phyloP scores from a whole-genome alignment of 129 eudicot genomes.

The Oenanthe sinensis region DNA sequence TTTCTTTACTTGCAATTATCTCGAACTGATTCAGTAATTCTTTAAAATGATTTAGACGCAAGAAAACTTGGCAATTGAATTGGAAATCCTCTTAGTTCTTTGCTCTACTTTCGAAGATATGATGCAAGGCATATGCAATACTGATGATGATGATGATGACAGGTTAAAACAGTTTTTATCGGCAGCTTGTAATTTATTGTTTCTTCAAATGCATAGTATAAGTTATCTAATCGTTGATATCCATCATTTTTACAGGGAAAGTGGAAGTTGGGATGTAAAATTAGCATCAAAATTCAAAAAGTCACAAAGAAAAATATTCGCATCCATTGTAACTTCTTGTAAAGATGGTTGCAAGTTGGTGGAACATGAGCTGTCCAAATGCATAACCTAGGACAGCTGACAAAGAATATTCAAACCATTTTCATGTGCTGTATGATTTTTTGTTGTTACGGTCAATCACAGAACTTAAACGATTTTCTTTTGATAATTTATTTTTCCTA shows the following conservation, averaged over 20 bases:
- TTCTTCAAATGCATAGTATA: background rate
- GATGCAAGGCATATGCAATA: constrained; percentile 45
- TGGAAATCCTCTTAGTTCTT: constrained; percentile 55
- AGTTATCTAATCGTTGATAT: background rate
- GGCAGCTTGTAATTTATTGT: background rate
- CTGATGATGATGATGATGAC: constrained; percentile 22
- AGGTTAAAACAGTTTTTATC: constrained; percentile 28
- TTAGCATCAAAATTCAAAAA: constrained; percentile 55
- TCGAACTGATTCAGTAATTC: background rate
- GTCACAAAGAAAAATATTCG: constrained; percentile 46
- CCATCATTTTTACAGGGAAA: constrained; percentile 35
- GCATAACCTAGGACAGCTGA: constrained; percentile 9
- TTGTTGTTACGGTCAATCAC: background rate
- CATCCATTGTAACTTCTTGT: constrained; percentile 56
- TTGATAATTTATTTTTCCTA: no score
- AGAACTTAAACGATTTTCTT: background rate
- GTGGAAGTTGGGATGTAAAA: constrained; percentile 61
- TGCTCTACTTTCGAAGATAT: constrained; percentile 47
- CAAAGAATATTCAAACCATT: background rate
- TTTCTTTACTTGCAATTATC: background rate
- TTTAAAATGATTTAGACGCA: constrained; percentile 28
- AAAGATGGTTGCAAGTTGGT: constrained; percentile 17
- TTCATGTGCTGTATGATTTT: background rate
- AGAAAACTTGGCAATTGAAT: constrained; percentile 55
- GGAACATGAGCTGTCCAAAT: constrained; percentile 18